Percentiles rank a stretch among this genome's conserved stretches.
These are phyloP conservation scores for Gracilaria domingensis DNA, from an alignment of 23 red algal genomes.

Conservation along the genomic window DNA sequence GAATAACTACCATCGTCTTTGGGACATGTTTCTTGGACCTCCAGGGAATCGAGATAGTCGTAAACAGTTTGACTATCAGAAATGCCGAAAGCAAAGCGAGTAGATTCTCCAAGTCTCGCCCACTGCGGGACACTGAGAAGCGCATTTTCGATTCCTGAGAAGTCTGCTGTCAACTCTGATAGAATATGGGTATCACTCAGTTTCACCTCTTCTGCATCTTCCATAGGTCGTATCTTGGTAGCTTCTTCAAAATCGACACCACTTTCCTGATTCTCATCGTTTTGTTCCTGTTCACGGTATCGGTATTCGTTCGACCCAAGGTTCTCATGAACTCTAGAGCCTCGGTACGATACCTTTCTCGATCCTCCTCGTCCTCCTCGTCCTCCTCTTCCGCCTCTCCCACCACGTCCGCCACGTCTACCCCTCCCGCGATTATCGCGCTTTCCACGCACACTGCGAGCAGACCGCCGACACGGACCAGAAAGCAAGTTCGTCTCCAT, in stretches of 20 bases:
- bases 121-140: conserved; percentile 18
- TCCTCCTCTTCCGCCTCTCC: neutral
- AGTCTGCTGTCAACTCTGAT: conserved; percentile 24
- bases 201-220: conserved; percentile 6
- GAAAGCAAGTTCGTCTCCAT: conserved; percentile 22
- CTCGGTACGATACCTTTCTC: neutral
- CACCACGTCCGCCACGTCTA: conserved; percentile 5
- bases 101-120: conserved; percentile 25
- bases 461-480: conserved; percentile 24
- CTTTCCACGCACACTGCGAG: neutral
- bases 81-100: conserved; percentile 26
- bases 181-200: conserved; percentile 5
- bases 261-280: conserved; percentile 10
- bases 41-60: conserved; percentile 27
- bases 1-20: neutral
- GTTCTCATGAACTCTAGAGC: neutral
- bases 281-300: neutral
- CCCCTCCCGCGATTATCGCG: neutral
- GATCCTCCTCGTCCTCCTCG: conserved; percentile 13
- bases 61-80: conserved; percentile 8
- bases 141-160: conserved; percentile 18
- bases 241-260: conserved; percentile 33
- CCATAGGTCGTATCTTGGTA: neutral
- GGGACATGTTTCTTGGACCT: neutral
- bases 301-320: conserved; percentile 32